A percentile compares a stretch with the other conserved stretches of the same genome.
These are phyloP conservation scores for Capronia americana DNA, from an alignment of 2,329 filamentous ascomycete species.

Conservation along the genomic window DNA sequence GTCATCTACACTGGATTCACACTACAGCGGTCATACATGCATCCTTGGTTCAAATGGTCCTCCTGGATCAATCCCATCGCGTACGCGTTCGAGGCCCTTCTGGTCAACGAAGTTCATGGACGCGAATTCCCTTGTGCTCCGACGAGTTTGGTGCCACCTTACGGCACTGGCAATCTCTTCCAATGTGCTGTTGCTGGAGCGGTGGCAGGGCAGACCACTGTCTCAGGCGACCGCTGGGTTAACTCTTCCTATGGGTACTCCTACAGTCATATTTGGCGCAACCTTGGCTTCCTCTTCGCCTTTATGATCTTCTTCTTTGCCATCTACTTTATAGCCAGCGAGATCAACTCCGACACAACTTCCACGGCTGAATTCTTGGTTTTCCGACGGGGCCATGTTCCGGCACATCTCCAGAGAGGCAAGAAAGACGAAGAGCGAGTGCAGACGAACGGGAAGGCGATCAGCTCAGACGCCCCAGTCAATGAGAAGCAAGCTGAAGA, in stretches of 20 bases:
- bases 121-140: slow-evolving; percentile 38
- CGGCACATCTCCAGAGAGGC: slow-evolving; percentile 49
- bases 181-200: slow-evolving; percentile 61
- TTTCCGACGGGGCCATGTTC: slow-evolving; percentile 71
- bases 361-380: slow-evolving; percentile 79
- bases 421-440: slow-evolving; percentile 35
- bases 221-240: slow-evolving; percentile 69
- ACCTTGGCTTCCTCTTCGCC: slow-evolving; percentile 72
- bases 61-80: slow-evolving; percentile 51
- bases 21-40: slow-evolving; percentile 56
- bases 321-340: slow-evolving; percentile 68
- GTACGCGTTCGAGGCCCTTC: slow-evolving; percentile 50
- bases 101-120: slow-evolving; percentile 49
- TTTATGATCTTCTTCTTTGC: slow-evolving; percentile 69
- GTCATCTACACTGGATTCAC: slow-evolving; percentile 54
- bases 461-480: slow-evolving; percentile 41
- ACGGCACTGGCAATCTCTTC: slow-evolving; percentile 77
- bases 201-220: slow-evolving; percentile 59
- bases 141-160: slow-evolving; percentile 64
- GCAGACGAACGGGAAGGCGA: slow-evolving; percentile 34
- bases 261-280: slow-evolving; percentile 68
- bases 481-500: slow-evolving; percentile 55
- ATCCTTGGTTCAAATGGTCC: slow-evolving; percentile 58
- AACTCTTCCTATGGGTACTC: slow-evolving; percentile 63
- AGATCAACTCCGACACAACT: slow-evolving; percentile 68